Evolutionary conservation across 148 eudicot species (phyloP), one percentile per base, ranked within the genome.

Genomic region (Chenopodium formosanum): DNA sequence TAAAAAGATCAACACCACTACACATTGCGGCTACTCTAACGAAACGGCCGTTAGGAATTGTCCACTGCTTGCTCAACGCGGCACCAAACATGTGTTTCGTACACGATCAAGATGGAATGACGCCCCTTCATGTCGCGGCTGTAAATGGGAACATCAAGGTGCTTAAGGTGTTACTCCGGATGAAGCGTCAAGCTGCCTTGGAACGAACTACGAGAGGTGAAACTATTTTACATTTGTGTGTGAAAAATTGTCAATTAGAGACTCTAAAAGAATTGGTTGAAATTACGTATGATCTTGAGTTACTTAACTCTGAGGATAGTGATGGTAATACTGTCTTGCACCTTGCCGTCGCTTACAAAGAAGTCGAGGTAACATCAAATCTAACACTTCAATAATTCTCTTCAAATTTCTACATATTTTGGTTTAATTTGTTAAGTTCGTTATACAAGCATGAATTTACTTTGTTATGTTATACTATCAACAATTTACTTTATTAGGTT

Each of bases 221-320:
- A 7, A 76, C 73, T 17, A 73, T 82, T 2, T 47, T 85, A 67
- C 85, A 82, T 48, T 60, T 82, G 53, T 83, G 85, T 64, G 88
- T 86, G 20, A 76, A 65, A 53, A 50, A 34, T 31, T 40, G 62
- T 9, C 79, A 67, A 74, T 8, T 67, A 1, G 82, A 81, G 64
- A 37, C 79, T 25, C 67, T 83, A 23, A n/a, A 48, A 46, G 0
- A 31, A 16, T 17, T 80, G 60, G 64, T 63, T 48, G 34, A 34
- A 0, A 1, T 2, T 14, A 22, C 50, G 10, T 74, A n/a, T 4
- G 82, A 60, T 23, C 40, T 37, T 0, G 37, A 67, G 40, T 37
- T 67, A 37, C 70, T 67, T 67, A 67, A 29, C 52, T 65, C 73
- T 5, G 29, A 29, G 37, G 40, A 67, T 29, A 4, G 19, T 7